These are phyloP conservation scores for Arabis hirsuta DNA, from an alignment of 345 rosid genomes.

Conservation along the genomic window DNA sequence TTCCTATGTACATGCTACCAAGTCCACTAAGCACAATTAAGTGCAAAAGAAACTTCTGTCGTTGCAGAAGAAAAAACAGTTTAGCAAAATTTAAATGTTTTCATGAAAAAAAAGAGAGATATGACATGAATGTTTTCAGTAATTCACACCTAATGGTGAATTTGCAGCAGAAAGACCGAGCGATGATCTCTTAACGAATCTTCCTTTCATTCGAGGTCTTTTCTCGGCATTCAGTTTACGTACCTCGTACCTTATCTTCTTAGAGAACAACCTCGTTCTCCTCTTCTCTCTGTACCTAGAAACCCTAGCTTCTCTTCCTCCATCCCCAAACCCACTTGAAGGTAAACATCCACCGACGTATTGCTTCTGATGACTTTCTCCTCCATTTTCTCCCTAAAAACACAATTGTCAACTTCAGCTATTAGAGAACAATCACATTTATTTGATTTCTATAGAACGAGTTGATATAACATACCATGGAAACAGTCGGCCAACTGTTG, in stretches of 20 bases:
- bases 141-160: slow-evolving; percentile 35
- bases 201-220: slow-evolving; percentile 97
- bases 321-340: slow-evolving; percentile 46
- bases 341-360: slow-evolving; percentile 29
- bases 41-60: slow-evolving; percentile 27
- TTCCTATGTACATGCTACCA: slow-evolving; percentile 27
- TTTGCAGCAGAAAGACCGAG: slow-evolving; percentile 38
- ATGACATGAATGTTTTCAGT: slow-evolving; percentile 27
- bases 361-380: slow-evolving; percentile 19
- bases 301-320: slow-evolving; percentile 85
- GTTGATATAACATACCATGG: slow-evolving; percentile 53
- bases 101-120: neutral
- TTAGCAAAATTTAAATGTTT: neutral
- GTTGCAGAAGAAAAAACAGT: slow-evolving; percentile 32
- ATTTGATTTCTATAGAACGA: neutral
- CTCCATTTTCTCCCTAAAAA: slow-evolving; percentile 18
- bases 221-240: slow-evolving; percentile 92
- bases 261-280: slow-evolving; percentile 84
- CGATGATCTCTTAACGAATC: slow-evolving; percentile 82
- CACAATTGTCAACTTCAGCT: neutral
- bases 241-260: slow-evolving; percentile 96
- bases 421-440: neutral
- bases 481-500: slow-evolving; percentile 53
- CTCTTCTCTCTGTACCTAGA: slow-evolving; percentile 88
- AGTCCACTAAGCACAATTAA: slow-evolving; percentile 27